These are phyloP conservation scores for Ascochyta rabiei DNA, from an alignment of 2,329 filamentous ascomycete genomes.

Conservation along the genomic window DNA sequence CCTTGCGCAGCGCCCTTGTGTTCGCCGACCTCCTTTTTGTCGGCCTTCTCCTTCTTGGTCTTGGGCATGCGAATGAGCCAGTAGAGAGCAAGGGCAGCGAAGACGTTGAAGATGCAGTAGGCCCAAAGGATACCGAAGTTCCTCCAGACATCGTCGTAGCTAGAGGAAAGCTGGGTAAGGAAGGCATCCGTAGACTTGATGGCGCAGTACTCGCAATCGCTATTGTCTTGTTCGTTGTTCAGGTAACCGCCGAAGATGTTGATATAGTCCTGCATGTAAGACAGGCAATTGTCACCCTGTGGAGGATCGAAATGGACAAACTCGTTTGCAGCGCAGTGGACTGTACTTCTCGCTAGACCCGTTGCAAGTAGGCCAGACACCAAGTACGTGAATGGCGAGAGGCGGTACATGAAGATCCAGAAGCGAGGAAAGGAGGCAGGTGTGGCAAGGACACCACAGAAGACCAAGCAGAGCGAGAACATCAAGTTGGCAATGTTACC, in stretches of 20 bases:
- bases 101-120: conserved; percentile 59
- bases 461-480: conserved; percentile 75
- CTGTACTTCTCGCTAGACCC: conserved; percentile 59
- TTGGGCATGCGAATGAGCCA: conserved; percentile 62
- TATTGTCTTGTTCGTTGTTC: conserved; percentile 49
- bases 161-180: conserved; percentile 49
- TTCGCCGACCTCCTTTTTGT: conserved; percentile 8
- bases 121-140: conserved; percentile 62
- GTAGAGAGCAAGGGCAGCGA: conserved; percentile 58
- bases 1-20: conserved; percentile 13
- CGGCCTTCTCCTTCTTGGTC: conserved; percentile 50
- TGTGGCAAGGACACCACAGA: conserved; percentile 70
- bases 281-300: conserved; percentile 43
- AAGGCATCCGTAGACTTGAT: conserved; percentile 53
- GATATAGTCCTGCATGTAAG: conserved; percentile 54
- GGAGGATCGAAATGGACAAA: conserved; percentile 48
- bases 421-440: conserved; percentile 67
- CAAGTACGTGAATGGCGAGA: conserved; percentile 70
- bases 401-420: conserved; percentile 80
- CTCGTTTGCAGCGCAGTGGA: conserved; percentile 53
- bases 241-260: conserved; percentile 46
- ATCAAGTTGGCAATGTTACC: conserved; percentile 77
- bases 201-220: conserved; percentile 52
- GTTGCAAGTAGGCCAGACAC: conserved; percentile 51
- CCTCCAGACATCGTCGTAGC: conserved; percentile 56